Base-by-base conservation (phyloP, 2,329 filamentous ascomycete genomes). In the Gnomoniopsis sp. region DNA sequence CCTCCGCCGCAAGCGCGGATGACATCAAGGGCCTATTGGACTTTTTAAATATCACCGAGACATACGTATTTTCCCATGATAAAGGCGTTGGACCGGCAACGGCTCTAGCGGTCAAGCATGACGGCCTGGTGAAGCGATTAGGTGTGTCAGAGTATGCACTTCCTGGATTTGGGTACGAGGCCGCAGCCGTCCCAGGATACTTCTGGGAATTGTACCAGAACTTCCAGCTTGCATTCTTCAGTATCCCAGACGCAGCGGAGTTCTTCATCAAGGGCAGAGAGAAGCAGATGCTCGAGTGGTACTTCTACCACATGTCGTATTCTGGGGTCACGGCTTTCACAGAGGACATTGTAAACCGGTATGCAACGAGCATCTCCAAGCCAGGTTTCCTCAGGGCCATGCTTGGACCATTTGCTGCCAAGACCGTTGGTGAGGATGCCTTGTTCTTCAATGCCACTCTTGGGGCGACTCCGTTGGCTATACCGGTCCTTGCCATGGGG, bases 11-110 rank as follows among this genome's bases (percentile, higher is more conserved):
- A 1, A 71, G 72, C 34, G 77, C 75, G 58, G 66, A 67, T 17
- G 68, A 77, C 44, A 68, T 76, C 6, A 71, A 71, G 23, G 69
- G 68, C 12, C 64, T 79, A 0, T 67, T 79, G 44, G 72, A 75
- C 38, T 79, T 78, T 46, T 62, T 79, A 8, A 75, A 75, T 22
- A 66, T 78, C 7, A 72, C 71, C 2, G 72, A 69, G 26, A 66
- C 75, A 1, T 77, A 77, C 58, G 72, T 79, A 0, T 73, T 79
- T 61, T 68, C 72, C 0, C 77, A 79, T 60, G 77, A 80, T 57
- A 79, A 78, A 57, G 77, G 77, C 17, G 72, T 70, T 3, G 77
- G 76, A 0, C 67, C 75, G 33, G 75, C 76, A 2, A 63, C 71
- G 0, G 75, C 76, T 0, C 68, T 79, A 0, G 74, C 76, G 0